Evolutionary conservation across 805 yeast genomes (phyloP).

Genomic region (Saccharomycopsis lassenensis): DNA sequence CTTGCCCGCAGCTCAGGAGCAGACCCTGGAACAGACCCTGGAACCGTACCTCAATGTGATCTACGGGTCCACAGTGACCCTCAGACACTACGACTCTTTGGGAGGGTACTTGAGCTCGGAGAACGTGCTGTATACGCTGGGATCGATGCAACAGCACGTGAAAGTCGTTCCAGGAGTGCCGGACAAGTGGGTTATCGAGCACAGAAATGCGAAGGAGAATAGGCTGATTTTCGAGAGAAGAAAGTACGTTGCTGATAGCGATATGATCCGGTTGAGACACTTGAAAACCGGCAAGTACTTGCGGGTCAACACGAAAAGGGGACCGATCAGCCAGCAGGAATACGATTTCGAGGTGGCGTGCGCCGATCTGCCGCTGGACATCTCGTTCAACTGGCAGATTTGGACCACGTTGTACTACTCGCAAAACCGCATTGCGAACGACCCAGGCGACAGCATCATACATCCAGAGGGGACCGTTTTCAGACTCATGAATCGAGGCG

Average conservation of each 20-base stretch:
- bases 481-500: slow-evolving; percentile 54
- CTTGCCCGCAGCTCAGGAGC: slow-evolving; percentile 29
- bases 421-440: slow-evolving; percentile 27
- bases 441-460: slow-evolving; percentile 22
- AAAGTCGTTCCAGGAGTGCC: slow-evolving; percentile 51
- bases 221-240: slow-evolving; percentile 30
- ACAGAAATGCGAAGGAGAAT: slow-evolving; percentile 23
- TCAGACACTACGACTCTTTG: slow-evolving; percentile 33
- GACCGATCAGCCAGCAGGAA: slow-evolving; percentile 86
- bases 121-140: slow-evolving; percentile 46
- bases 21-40: slow-evolving; percentile 58
- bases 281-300: slow-evolving; percentile 53
- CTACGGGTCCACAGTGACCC: slow-evolving; percentile 29
- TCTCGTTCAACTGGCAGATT: slow-evolving; percentile 60
- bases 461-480: slow-evolving; percentile 60
- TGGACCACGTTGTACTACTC: slow-evolving; percentile 31
- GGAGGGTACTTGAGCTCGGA: slow-evolving; percentile 83
- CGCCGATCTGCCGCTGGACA: slow-evolving; percentile 46
- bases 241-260: slow-evolving; percentile 39
- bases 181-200: slow-evolving; percentile 70
- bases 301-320: slow-evolving; percentile 54
- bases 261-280: slow-evolving; percentile 59
- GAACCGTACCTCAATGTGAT: slow-evolving; percentile 38
- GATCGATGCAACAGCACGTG: slow-evolving; percentile 70
- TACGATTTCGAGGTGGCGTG: slow-evolving; percentile 70